Evolutionary conservation across 1,284 basidiomycete genomes (phyloP), one percentile per base, ranked within the genome.

Genomic region (Ustilago sp.): DNA sequence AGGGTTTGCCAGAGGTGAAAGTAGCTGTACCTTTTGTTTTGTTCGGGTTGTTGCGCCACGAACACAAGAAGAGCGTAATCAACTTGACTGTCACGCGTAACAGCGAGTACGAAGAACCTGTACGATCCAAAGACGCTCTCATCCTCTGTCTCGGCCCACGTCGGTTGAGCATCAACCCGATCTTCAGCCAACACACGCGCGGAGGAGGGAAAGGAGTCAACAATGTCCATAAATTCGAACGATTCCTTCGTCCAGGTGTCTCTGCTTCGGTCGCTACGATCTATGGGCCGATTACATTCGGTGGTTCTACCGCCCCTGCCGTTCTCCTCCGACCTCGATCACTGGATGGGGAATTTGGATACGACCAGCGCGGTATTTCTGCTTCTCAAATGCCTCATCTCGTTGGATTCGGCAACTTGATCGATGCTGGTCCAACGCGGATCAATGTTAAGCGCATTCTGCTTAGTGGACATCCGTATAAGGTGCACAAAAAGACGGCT

Each of bases 201-300:
- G 77, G 75, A 13, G 94, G 94, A 8, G 93, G 93, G 7, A 93
- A 92, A 83, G 94, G 94, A 8, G 89, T 91, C 47, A 99, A 99
- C 88, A 98, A 98, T 79, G 94, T 97, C 1, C 95, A 99, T 89
- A 99, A 98, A 85, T 97, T 93, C 68, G 94, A 98, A 87, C 90
- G 93, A n/a, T 99, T 92, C 87, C 88, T 99, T 32, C 90, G 93
- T 45, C 94, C 93, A 79, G 81, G 82, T 8, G 68, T 77, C 3
- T 94, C 94, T 1, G 90, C 89, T 57, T 94, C 92, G 0, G 96
- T 86, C 4, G 83, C 70, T 5, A 85, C 94, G 3, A 90, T 92
- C 0, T 98, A 94, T 83, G 94, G 92, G 4, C 95, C 96, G 0
- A 91, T 96, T 43, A 90, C 91, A 5, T 98, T 98, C 78, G 97